Conservation (phyloP, 164 flowering plant species). For the Magnolia kwangsiensis region DNA sequence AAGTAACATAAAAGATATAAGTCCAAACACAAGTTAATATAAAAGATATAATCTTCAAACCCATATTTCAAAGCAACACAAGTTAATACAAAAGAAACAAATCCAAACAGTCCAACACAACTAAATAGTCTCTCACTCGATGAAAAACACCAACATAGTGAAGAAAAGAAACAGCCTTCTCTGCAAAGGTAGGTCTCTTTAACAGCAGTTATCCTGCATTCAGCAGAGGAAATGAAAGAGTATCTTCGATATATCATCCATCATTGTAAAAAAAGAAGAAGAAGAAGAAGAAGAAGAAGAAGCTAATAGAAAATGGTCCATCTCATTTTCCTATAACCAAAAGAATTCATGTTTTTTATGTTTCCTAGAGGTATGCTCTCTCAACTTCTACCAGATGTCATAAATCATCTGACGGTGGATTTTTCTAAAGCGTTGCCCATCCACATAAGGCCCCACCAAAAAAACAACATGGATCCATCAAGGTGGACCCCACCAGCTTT, state of each 20-base stretch:
- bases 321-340: too few relatives aligned
- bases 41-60: neutral
- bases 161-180: neutral
- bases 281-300: neutral
- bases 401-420: too few relatives aligned
- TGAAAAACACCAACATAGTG: neutral
- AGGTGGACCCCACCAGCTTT: too few relatives aligned
- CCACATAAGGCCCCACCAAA: too few relatives aligned
- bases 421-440: too few relatives aligned
- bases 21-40: neutral
- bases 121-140: neutral
- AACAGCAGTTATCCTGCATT: neutral
- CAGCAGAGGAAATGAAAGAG: neutral
- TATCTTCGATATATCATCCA: neutral
- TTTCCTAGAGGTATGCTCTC: too few relatives aligned
- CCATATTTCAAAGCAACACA: neutral
- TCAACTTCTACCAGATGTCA: too few relatives aligned
- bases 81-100: too few relatives aligned
- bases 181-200: neutral
- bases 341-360: too few relatives aligned
- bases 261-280: neutral
- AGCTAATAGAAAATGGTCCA: neutral
- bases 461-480: too few relatives aligned
- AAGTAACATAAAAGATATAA: too few relatives aligned
- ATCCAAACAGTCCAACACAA: neutral